Conservation (phyloP, 768 basidiomycete genomes). For the Cystofilobasidium bisporidii region DNA sequence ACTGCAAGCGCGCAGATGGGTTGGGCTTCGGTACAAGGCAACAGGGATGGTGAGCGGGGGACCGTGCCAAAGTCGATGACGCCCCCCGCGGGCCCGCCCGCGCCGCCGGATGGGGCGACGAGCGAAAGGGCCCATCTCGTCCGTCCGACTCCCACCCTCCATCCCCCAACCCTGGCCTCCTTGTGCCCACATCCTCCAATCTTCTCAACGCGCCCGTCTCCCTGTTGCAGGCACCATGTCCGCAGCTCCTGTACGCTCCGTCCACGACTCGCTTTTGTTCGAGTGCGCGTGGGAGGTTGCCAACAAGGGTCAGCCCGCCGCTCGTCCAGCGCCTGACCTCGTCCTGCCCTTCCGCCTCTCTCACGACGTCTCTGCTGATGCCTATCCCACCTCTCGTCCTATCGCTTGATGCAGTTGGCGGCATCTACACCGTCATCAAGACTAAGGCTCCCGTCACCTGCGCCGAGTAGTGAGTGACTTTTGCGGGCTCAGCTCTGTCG, state of each 20-base stretch:
- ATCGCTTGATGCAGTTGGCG: constrained; percentile 54
- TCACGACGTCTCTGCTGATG: neutral
- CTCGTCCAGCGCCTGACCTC: neutral
- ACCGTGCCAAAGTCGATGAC: no score
- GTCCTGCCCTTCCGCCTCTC: neutral
- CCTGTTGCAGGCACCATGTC: neutral
- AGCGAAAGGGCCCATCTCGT: neutral
- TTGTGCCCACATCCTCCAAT: neutral
- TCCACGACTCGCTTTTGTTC: constrained; percentile 25
- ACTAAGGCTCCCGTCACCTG: constrained; percentile 98
- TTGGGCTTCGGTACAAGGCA: no score
- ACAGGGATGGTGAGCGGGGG: no score
- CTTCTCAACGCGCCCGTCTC: neutral
- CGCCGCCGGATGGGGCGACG: neutral
- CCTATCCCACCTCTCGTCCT: neutral
- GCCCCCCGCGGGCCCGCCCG: no score
- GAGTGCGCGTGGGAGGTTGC: constrained; percentile 72
- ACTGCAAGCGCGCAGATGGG: no score
- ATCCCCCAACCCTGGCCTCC: neutral
- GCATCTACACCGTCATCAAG: constrained; percentile 99
- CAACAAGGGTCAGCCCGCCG: constrained; percentile 53
- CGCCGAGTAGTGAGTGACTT: constrained; percentile 55
- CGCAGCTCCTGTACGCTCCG: constrained; percentile 10
- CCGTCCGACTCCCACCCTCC: no score
- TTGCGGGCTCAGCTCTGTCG: no score